A percentile compares a stretch with the other conserved stretches of the same genome.
phyloP scores from a whole-genome alignment of 495 filamentous ascomycete genomes.

The Xylaria flabelliformis region DNA sequence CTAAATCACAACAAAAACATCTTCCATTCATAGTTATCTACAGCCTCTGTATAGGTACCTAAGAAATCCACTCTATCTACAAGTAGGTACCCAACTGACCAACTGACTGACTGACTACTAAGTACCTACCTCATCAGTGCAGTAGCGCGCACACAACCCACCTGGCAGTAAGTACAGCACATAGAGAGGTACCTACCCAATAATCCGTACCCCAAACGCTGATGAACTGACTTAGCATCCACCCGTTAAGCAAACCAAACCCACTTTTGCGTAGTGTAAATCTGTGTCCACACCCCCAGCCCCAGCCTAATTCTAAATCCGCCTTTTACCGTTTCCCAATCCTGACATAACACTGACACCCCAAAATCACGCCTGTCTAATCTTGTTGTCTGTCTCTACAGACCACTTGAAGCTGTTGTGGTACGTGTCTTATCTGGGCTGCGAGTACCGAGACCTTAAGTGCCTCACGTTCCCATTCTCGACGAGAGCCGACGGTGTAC shows the following conservation, averaged over 20 bases:
- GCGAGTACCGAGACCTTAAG: background rate
- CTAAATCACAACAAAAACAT: background rate
- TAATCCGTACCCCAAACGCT: background rate
- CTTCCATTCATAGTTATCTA: too few species aligned
- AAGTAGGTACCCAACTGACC: background rate
- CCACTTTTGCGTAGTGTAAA: background rate
- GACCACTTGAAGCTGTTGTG: background rate
- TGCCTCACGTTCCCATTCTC: conserved; percentile 3
- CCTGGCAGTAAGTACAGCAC: too few species aligned
- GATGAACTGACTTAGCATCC: background rate
- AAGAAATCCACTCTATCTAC: background rate
- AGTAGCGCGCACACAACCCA: background rate
- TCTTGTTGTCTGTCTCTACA: background rate
- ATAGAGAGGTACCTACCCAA: too few species aligned
- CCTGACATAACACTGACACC: conserved; percentile 9
- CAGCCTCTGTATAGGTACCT: too few species aligned
- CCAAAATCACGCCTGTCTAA: background rate
- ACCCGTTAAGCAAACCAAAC: background rate
- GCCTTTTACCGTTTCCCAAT: conserved; percentile 7
- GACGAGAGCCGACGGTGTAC: background rate
- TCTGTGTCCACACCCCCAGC: conserved; percentile 5
- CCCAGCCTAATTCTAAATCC: conserved; percentile 9
- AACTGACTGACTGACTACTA: too few species aligned
- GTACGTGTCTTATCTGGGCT: background rate
- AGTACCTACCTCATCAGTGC: background rate